These are phyloP conservation scores for Cichorium intybus DNA, from an alignment of 140 eudicot genomes.

Conservation along the genomic window DNA sequence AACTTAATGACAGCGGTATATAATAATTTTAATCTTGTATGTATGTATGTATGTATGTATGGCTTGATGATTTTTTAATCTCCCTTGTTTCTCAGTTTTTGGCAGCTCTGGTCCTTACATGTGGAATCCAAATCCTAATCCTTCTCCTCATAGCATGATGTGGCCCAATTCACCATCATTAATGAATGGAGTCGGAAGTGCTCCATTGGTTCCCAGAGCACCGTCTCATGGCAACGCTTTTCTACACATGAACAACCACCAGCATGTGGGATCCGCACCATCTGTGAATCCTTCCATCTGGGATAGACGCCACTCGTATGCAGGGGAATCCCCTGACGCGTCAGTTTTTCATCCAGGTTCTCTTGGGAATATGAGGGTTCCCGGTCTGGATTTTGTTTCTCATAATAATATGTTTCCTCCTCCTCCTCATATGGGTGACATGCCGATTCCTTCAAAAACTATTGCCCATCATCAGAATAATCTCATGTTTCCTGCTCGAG, in stretches of 20 bases:
- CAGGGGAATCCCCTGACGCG: conserved; percentile 72
- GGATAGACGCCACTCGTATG: conserved; percentile 74
- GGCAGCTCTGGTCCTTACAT: conserved; percentile 56
- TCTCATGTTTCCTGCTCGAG: conserved; percentile 66
- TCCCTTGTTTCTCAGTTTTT: conserved; percentile 63
- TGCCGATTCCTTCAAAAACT: conserved; percentile 60
- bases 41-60: neutral
- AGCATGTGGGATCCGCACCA: conserved; percentile 91
- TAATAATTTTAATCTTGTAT: too few relatives aligned
- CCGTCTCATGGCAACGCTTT: conserved; percentile 61
- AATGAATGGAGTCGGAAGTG: conserved; percentile 52
- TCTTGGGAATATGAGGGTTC: conserved; percentile 73
- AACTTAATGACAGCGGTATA: conserved; percentile 51
- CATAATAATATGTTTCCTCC: conserved; percentile 47
- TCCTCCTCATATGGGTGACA: conserved; percentile 59
- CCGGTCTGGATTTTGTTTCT: conserved; percentile 66
- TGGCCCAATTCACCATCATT: conserved; percentile 83
- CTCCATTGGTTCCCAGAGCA: conserved; percentile 49
- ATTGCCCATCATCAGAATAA: conserved; percentile 69
- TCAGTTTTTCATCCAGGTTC: conserved; percentile 77
- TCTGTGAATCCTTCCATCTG: conserved; percentile 71
- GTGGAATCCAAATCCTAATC: conserved; percentile 71
- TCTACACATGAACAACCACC: conserved; percentile 59
- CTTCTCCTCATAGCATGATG: conserved; percentile 48
- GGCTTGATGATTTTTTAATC: neutral